Base-by-base conservation (phyloP, 345 rosid species). In the Dimocarpus longan region DNA sequence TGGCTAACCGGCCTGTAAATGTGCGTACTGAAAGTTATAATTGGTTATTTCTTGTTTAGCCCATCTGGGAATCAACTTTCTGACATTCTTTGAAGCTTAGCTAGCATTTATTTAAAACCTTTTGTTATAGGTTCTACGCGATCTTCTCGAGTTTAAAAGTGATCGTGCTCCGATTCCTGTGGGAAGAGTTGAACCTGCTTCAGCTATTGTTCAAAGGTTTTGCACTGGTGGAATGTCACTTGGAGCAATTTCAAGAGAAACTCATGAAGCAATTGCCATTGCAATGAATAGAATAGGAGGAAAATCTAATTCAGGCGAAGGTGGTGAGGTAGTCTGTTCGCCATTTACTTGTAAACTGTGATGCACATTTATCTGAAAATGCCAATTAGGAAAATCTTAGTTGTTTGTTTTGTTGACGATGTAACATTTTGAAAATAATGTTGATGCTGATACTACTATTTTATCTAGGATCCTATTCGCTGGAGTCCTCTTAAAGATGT, bases 211-310 rank as follows among this genome's bases (percentile, higher is more conserved):
- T 59, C 80, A 93, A 79, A 89, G 98, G 66, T 96, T 96, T 85
- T 96, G 99, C 87, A 96, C 99, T 60, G 99, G 99, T 71, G 99
- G 98, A 74, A 96, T 96, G 98, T 94, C 99, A 11, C 98, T 96
- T 48, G 99, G 99, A 79, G 99, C 99, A 77, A 96, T 96, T 74
- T 96, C 99, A 74, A 93, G 99, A 87, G 99, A 96, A 84, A 96
- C 99, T 83, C 99, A 96, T 79, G 99, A 96, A 88, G 98, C 98
- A 24, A 96, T 96, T 87, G 98, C 98, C 83, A 88, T 94, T 87
- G 99, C 98, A 54, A 96, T 94, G 99, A 96, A 96, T 80, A 94
- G 98, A 81, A 39, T 96, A 75, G 93, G 97, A 84, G 99, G 99
- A 15, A 96, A 90, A 86, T 96, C 98, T 66, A 96, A 96, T 88